These are phyloP conservation scores for Citrus medica DNA, from an alignment of 345 rosid species.

Conservation along the genomic window DNA sequence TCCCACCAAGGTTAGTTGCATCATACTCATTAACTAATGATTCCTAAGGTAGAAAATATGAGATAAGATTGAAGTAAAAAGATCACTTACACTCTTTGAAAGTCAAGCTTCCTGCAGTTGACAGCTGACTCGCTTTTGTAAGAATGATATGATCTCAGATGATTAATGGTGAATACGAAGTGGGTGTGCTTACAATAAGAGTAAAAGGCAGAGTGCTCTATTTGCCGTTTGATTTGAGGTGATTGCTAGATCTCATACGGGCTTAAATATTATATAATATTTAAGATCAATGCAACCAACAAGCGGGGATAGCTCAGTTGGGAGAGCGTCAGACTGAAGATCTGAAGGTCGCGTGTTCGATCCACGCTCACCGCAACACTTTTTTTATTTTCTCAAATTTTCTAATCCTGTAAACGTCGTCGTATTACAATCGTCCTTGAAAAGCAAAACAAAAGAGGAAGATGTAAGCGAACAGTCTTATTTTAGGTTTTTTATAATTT, in stretches of 20 bases:
- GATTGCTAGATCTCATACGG: too few relatives aligned
- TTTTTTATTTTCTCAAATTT: too few relatives aligned
- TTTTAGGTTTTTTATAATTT: too few relatives aligned
- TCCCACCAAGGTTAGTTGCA: background rate
- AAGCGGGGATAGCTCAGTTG: constrained; percentile 89
- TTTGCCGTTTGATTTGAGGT: too few relatives aligned
- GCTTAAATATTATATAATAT: fast-evolving
- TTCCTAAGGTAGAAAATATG: background rate
- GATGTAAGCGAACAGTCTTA: too few relatives aligned
- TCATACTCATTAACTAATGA: background rate
- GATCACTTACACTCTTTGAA: background rate
- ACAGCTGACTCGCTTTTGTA: background rate
- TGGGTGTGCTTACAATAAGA: background rate
- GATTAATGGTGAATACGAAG: background rate
- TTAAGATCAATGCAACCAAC: too few relatives aligned
- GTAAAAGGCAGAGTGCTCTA: too few relatives aligned
- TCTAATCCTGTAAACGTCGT: too few relatives aligned
- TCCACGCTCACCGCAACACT: constrained; percentile 84
- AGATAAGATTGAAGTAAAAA: background rate
- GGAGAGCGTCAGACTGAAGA: constrained; percentile 99
- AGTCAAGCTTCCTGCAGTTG: background rate
- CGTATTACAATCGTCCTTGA: too few relatives aligned
- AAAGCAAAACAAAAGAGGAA: too few relatives aligned
- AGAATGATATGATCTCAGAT: background rate
- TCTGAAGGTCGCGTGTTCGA: constrained; percentile 99